A percentile compares a stretch with the other conserved stretches of the same genome.
Evolutionary conservation across 2,329 filamentous ascomycete species (phyloP).

Genomic region (Nemania sp.): DNA sequence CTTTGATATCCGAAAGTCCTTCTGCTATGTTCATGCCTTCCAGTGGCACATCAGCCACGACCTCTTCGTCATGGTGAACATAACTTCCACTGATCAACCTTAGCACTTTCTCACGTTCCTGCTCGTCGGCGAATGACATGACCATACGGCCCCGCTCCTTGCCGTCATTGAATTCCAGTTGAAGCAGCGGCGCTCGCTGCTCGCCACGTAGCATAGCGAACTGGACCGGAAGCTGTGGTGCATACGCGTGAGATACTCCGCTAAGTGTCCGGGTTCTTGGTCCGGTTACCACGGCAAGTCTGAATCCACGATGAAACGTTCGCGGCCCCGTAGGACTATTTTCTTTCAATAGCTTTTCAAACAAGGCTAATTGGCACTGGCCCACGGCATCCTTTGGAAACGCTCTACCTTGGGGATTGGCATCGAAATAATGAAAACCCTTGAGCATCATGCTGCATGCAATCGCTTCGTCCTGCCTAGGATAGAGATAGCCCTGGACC

Average conservation of each 20-base stretch:
- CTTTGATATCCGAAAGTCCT: constrained; percentile 62
- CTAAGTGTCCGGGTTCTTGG: constrained; percentile 82
- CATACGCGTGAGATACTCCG: constrained; percentile 77
- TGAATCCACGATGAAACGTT: constrained; percentile 81
- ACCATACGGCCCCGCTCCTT: constrained; percentile 77
- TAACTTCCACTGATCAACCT: constrained; percentile 78
- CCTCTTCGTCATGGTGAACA: constrained; percentile 74
- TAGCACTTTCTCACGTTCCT: constrained; percentile 77
- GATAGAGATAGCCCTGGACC: constrained; percentile 77
- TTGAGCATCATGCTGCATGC: constrained; percentile 77
- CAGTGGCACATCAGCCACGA: constrained; percentile 77
- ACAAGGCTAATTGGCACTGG: constrained; percentile 79
- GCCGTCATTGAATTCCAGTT: constrained; percentile 76
- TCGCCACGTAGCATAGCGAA: constrained; percentile 83
- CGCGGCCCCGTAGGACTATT: constrained; percentile 79
- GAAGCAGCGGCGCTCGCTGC: constrained; percentile 74
- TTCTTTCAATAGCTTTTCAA: constrained; percentile 76
- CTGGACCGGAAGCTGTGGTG: constrained; percentile 74
- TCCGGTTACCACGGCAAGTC: constrained; percentile 81
- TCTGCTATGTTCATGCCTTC: constrained; percentile 72
- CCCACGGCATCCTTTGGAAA: constrained; percentile 82
- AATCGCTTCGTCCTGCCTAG: constrained; percentile 75
- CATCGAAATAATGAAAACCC: constrained; percentile 85
- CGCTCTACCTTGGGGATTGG: constrained; percentile 72
- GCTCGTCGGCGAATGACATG: constrained; percentile 79